Evolutionary conservation across 1,139 yeast genomes (phyloP), one percentile per base, ranked within the genome.

Genomic region (Blastobotrys buckinghamii): DNA sequence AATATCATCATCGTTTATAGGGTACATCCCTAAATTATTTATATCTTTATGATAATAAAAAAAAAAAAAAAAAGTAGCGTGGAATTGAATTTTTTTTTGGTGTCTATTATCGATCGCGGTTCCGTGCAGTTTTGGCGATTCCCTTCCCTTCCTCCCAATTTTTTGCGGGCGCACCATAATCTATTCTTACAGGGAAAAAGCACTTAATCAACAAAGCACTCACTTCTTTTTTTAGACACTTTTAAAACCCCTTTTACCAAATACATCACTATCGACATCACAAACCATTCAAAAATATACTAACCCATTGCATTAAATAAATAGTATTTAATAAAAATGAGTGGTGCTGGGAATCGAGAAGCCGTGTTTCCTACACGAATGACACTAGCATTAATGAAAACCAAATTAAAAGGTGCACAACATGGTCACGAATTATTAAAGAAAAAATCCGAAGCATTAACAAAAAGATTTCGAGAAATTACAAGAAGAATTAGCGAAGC

Each of bases 371-470:
- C 97, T 39, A 90, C 97, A 44, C 89, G 97, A 70, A 89, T 90
- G 97, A 90, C 97, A 53, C 78, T 92, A 60, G 92, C 96, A 45
- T 69, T 87, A 55, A 92, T 92, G 98, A 92, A 92, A 74, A 79
- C 85, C 53, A 92, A 92, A 71, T 79, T 92, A 63, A 92, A 90
- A 72, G 98, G 98, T 43, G 98, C 98, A 2, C 92, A 88, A 63
- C 96, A 88, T 63, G 98, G 98, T 37, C 96, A 92, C 67, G 85
- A 95, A 20, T 75, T 92, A 59, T 74, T 92, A 69, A 92, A 92
- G 73, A 80, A 97, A 69, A 92, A 92, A 69, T 88, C 97, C 3
- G 98, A 92, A 69, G 98, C 98, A 1, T 77, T 92, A 64, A 92
- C 98, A 38, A 89, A 90, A 67, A 76, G 98, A 62, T 92, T 92